phyloP scores from a whole-genome alignment of 2,329 filamentous ascomycete species.

The Colletotrichum kahawae region DNA sequence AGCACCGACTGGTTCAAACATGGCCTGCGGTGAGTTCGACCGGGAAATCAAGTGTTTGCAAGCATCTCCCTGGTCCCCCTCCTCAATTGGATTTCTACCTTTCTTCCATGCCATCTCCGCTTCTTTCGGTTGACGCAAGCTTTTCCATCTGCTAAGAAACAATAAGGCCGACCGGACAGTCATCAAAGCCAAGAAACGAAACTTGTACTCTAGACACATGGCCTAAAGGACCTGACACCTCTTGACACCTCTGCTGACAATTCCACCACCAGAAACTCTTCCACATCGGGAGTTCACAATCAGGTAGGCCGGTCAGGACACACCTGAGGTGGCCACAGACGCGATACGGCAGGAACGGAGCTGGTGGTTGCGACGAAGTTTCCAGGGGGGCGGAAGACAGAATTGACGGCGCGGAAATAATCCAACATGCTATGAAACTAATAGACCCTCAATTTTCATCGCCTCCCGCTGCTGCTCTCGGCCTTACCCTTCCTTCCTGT shows the following conservation, averaged over 20 bases:
- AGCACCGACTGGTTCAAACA: background rate
- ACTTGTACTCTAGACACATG: background rate
- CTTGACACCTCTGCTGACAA: background rate
- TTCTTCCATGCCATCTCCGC: background rate
- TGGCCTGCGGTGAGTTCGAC: background rate
- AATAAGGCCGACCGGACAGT: background rate
- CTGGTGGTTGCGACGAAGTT: background rate
- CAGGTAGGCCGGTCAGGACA: background rate
- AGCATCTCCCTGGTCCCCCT: background rate
- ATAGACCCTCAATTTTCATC: background rate
- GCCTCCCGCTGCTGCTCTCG: background rate
- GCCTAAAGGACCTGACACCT: background rate
- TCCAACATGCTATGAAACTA: background rate
- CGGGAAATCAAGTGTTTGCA: background rate
- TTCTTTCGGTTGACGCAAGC: background rate
- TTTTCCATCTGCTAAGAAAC: background rate
- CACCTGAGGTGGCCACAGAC: background rate
- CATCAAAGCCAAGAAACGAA: background rate
- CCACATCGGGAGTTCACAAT: background rate
- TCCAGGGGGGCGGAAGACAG: background rate
- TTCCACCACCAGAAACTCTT: background rate
- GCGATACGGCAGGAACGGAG: background rate
- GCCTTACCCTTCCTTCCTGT: slow-evolving; percentile 24
- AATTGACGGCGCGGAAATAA: background rate
- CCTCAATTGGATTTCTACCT: background rate